A percentile compares a stretch with the other conserved stretches of the same genome.
Conservation (phyloP, 2,329 filamentous ascomycete species). For the Cordyceps javanica region DNA sequence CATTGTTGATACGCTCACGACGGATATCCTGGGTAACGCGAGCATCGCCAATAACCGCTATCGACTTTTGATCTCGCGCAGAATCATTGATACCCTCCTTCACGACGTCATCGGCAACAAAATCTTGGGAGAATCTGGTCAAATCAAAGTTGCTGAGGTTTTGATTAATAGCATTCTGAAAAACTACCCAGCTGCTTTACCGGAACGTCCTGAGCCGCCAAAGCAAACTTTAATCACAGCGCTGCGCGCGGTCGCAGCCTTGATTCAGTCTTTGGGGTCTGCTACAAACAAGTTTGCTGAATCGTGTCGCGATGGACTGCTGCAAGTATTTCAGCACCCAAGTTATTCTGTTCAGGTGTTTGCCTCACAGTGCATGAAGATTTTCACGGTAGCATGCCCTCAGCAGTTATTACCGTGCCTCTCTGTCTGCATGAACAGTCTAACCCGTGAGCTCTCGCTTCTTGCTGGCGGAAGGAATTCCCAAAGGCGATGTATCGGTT, state of each 20-base stretch:
- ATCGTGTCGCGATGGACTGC: conserved; percentile 72
- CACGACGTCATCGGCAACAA: conserved; percentile 76
- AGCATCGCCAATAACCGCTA: conserved; percentile 81
- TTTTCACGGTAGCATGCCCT: conserved; percentile 83
- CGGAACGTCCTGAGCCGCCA: conserved; percentile 79
- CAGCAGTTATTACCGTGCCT: conserved; percentile 87
- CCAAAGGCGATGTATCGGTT: conserved; percentile 77
- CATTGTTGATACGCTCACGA: conserved; percentile 74
- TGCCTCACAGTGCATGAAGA: conserved; percentile 77
- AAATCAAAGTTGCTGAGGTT: conserved; percentile 72
- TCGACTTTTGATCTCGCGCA: conserved; percentile 75
- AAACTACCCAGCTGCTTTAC: conserved; percentile 85
- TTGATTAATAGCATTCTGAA: conserved; percentile 86
- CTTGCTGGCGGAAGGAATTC: conserved; percentile 71
- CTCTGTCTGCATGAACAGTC: conserved; percentile 93
- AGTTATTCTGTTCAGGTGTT: conserved; percentile 95
- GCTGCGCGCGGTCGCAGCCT: conserved; percentile 69
- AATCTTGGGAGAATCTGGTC: conserved; percentile 84
- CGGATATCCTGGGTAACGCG: conserved; percentile 70
- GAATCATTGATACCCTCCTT: conserved; percentile 76
- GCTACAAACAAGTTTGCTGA: conserved; percentile 77
- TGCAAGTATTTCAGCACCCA: conserved; percentile 88
- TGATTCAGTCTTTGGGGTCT: conserved; percentile 76
- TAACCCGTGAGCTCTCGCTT: conserved; percentile 77
- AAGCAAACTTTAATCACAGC: conserved; percentile 80